Evolutionary conservation across 1,284 basidiomycete species (phyloP), one percentile per base, ranked within the genome.

Genomic region (Ustilago esculenta): DNA sequence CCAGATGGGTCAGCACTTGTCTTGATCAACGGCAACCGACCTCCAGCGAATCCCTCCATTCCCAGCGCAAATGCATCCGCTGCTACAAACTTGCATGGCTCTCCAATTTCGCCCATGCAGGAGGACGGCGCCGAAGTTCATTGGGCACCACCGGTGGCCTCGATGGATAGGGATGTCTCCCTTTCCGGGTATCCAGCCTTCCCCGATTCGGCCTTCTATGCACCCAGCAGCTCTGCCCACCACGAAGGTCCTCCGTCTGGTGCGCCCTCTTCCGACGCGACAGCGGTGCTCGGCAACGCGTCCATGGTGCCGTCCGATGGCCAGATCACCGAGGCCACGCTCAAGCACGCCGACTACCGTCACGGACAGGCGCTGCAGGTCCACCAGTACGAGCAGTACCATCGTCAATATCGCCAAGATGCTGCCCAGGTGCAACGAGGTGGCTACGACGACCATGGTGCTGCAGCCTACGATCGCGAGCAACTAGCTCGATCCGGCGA

Each of bases 171-270:
- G 15, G 57, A 63, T 7, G 64, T 49, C 12, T 50, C 64, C 2
- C 45, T 72, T 11, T 71, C 73, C 18, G 68, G 65, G 25, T 75
- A 75, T 37, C 71, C 75, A 1, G 71, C 73, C 5, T 75, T 77
- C 35, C 75, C 75, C 11, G 73, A 77, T 14, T 76, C 73, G 29
- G 75, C 70, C 7, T 20, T 56, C n/a, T 72, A 75, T 44, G 59
- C 58, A 11, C 42, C 47, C 7, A 72, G 69, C 54, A 60, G 42
- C 35, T 61, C 63, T 24, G 45, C 52, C 5, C 64, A 69, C 6
- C 63, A 63, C 40, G 69, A 72, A 10, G 66, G 45, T 15, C 42
- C 41, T 17, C 35, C 57, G 7, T 55, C 58, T 21, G 45, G 20
- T 24, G 48, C 49, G 10, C 66, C 50, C 3, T 59, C 58, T 5